Evolutionary conservation across 228 moss, liverwort and hornwort species (phyloP).

Genomic region (Sphagnum magellanicum): DNA sequence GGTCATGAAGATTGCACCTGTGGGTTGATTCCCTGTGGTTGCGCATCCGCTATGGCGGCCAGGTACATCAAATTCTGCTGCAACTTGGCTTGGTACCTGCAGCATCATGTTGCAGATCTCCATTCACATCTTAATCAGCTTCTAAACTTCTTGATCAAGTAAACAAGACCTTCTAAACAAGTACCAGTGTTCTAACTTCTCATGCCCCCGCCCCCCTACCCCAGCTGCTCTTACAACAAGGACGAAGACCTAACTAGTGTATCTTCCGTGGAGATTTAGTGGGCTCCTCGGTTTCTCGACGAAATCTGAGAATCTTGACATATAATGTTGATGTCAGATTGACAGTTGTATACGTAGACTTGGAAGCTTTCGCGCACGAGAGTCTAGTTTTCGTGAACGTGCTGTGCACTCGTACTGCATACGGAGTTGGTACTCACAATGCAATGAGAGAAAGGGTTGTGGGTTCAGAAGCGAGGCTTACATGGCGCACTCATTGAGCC

Average conservation of each 20-base stretch:
- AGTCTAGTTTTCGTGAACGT: no score
- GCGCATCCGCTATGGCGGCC: conserved; percentile 54
- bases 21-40: conserved; percentile 32
- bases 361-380: background rate
- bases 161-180: background rate
- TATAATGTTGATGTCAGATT: background rate
- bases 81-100: conserved; percentile 52
- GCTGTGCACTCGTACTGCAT: no score
- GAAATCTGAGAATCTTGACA: no score
- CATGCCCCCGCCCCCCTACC: background rate
- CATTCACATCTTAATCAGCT: background rate
- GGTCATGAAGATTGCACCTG: conserved; percentile 1
- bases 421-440: background rate
- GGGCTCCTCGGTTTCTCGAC: background rate
- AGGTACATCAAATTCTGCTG: conserved; percentile 19
- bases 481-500: conserved; percentile 50
- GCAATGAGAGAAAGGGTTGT: background rate
- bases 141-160: no score
- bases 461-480: conserved; percentile 14
- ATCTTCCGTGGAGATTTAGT: background rate
- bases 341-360: background rate
- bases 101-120: conserved; percentile 10
- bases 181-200: background rate
- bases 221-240: background rate
- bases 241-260: background rate